These are phyloP conservation scores for Talaromyces sp. DNA, from an alignment of 2,329 filamentous ascomycete species.

Conservation along the genomic window DNA sequence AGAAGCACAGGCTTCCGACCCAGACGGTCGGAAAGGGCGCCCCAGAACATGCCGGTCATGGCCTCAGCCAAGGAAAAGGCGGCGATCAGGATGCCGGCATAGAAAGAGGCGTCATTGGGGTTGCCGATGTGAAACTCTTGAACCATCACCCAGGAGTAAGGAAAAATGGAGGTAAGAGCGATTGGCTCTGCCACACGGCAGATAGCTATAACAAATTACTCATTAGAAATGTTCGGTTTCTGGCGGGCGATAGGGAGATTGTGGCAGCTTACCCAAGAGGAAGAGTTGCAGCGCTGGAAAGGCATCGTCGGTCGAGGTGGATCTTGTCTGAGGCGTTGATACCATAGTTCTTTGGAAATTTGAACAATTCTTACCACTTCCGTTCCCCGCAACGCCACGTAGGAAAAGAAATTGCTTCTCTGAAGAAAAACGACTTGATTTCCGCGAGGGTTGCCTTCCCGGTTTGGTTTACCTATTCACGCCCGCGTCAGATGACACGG, in stretches of 20 bases:
- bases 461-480: neutral
- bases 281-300: slow-evolving; percentile 82
- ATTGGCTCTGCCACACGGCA: slow-evolving; percentile 90
- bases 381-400: slow-evolving; percentile 13
- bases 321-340: slow-evolving; percentile 55
- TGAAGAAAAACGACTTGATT: neutral
- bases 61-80: slow-evolving; percentile 80
- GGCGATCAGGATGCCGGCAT: slow-evolving; percentile 81
- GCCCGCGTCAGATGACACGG: neutral
- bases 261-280: slow-evolving; percentile 61
- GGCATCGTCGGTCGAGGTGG: slow-evolving; percentile 59
- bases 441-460: slow-evolving; percentile 11
- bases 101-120: slow-evolving; percentile 70
- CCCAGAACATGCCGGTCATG: slow-evolving; percentile 84
- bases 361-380: slow-evolving; percentile 49
- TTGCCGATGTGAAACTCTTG: slow-evolving; percentile 13
- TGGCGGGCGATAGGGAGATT: neutral
- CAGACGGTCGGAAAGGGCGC: slow-evolving; percentile 71
- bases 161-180: slow-evolving; percentile 87
- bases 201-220: slow-evolving; percentile 57
- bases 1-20: slow-evolving; percentile 83
- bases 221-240: neutral
- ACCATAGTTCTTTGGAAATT: slow-evolving; percentile 48
- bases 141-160: slow-evolving; percentile 71
- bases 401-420: slow-evolving; percentile 2